Evolutionary conservation across 345 rosid species (phyloP).

Genomic region (Salix exigua): DNA sequence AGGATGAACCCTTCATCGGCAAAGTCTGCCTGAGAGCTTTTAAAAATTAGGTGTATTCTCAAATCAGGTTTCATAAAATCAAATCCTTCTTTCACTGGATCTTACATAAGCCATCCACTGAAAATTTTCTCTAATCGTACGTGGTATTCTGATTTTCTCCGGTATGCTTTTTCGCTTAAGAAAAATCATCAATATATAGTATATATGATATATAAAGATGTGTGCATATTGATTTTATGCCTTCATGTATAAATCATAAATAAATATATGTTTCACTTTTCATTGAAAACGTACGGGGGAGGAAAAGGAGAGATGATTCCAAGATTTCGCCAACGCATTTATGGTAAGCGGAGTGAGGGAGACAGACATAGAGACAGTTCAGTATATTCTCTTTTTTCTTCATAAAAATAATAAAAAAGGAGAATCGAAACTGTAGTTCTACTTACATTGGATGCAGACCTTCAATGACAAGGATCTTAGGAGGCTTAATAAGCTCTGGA

Average conservation of each 20-base stretch:
- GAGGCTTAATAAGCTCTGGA: slow-evolving; percentile 87
- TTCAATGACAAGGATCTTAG: slow-evolving; percentile 96
- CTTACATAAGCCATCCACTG: background rate
- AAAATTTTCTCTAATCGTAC: background rate
- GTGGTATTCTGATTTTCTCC: background rate
- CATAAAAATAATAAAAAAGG: background rate
- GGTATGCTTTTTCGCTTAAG: background rate
- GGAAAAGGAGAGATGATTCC: background rate
- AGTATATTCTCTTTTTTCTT: background rate
- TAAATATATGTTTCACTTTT: background rate
- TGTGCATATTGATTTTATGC: background rate
- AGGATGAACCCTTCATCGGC: background rate
- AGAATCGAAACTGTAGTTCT: background rate
- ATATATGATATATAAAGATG: background rate
- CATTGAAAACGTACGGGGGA: background rate
- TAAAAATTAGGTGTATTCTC: background rate
- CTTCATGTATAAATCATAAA: background rate
- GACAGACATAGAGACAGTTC: background rate
- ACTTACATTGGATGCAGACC: slow-evolving; percentile 98
- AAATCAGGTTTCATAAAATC: background rate
- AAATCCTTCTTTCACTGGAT: background rate
- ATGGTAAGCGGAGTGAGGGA: background rate
- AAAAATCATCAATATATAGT: background rate
- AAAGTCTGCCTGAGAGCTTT: background rate
- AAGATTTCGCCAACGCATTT: background rate